Evolutionary conservation across 306 rosid genomes (phyloP).

Genomic region (Prunus mira): DNA sequence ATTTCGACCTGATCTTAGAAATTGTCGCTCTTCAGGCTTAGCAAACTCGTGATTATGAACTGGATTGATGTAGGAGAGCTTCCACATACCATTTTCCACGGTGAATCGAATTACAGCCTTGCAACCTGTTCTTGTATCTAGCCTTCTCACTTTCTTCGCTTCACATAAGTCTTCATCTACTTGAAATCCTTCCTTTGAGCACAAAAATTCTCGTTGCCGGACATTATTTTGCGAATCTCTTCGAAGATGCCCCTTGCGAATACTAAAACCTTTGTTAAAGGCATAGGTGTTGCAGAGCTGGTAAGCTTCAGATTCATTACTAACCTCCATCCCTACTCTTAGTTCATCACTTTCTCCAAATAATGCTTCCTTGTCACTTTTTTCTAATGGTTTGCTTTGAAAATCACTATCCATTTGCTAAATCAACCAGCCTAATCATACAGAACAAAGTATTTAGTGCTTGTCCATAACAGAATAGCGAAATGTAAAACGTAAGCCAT

Average conservation of each 20-base stretch:
- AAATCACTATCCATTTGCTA: neutral
- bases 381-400: neutral
- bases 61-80: neutral
- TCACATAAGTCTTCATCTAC: neutral
- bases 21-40: neutral
- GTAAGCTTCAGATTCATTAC: neutral
- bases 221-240: conserved; percentile 7
- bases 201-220: neutral
- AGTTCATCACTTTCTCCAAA: neutral
- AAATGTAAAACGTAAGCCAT: neutral
- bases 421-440: neutral
- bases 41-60: conserved; percentile 8
- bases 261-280: conserved; percentile 8
- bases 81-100: conserved; percentile 1
- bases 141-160: neutral
- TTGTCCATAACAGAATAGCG: neutral
- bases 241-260: conserved; percentile 6
- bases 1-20: neutral
- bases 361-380: neutral
- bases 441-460: neutral
- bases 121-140: conserved; percentile 13
- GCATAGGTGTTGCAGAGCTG: conserved; percentile 4
- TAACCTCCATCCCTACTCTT: neutral
- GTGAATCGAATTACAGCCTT: conserved; percentile 10
- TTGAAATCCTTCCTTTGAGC: conserved; percentile 11